These are phyloP conservation scores for Cymbopogon citratus DNA, from an alignment of 176 grass and related monocot genomes.

Conservation along the genomic window DNA sequence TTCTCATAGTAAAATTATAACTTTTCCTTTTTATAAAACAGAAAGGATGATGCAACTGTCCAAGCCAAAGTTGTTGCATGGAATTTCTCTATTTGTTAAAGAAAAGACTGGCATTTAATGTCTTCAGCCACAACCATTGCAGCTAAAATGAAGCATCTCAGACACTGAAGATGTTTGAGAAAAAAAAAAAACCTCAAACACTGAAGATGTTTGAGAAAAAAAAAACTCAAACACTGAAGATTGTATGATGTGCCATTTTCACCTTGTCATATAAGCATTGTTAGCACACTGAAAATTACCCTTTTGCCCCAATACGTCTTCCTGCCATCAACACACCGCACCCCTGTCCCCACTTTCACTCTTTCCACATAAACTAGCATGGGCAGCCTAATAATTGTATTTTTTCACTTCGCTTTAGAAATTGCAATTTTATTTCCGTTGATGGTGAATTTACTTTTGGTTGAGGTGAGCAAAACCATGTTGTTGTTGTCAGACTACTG, in stretches of 20 bases:
- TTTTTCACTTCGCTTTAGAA: neutral
- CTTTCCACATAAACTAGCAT: neutral
- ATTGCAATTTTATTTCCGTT: neutral
- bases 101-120: neutral
- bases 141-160: neutral
- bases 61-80: neutral
- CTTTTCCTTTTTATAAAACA: neutral
- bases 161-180: neutral
- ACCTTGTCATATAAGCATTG: neutral
- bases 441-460: neutral
- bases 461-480: neutral
- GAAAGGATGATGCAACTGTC: neutral
- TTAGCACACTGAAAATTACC: neutral
- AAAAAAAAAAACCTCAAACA: no score
- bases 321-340: neutral
- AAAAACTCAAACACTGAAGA: no score
- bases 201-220: no score
- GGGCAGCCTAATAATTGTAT: neutral
- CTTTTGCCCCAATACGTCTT: neutral
- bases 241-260: neutral
- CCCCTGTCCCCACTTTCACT: neutral
- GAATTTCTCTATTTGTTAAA: neutral
- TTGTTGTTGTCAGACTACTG: neutral
- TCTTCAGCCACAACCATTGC: neutral
- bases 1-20: neutral